Percentiles rank a stretch among this genome's conserved stretches.
Evolutionary conservation across 306 rosid genomes (phyloP).

Genomic region (Biancaea sappan): DNA sequence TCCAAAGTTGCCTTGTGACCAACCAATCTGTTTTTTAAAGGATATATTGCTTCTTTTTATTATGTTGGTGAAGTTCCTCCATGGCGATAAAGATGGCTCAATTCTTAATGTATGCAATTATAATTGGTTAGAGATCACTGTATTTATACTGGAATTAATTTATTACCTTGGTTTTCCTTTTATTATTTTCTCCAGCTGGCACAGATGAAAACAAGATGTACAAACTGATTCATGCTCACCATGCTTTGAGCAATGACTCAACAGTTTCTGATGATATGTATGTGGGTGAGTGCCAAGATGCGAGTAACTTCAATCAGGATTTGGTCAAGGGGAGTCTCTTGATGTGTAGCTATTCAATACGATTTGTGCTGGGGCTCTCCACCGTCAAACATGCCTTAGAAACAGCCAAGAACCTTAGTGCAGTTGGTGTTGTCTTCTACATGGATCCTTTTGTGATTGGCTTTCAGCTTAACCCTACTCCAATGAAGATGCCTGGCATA

Average conservation of each 20-base stretch:
- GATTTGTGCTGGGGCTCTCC: constrained; percentile 89
- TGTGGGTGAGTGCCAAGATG: constrained; percentile 91
- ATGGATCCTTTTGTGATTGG: constrained; percentile 92
- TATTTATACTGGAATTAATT: constrained; percentile 18
- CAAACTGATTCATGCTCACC: constrained; percentile 64
- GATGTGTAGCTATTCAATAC: constrained; percentile 96
- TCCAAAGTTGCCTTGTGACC: no score
- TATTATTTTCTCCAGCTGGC: constrained; percentile 61
- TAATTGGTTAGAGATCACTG: constrained; percentile 3
- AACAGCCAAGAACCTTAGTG: constrained; percentile 81
- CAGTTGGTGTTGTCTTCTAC: constrained; percentile 85
- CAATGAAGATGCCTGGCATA: constrained; percentile 81
- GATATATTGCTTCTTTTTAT: constrained; percentile 8
- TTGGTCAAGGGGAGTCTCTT: constrained; percentile 75
- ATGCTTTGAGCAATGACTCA: constrained; percentile 73
- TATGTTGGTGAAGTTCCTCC: background rate
- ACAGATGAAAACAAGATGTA: constrained; percentile 54
- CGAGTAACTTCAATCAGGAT: constrained; percentile 56
- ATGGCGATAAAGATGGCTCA: background rate
- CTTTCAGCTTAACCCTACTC: constrained; percentile 89
- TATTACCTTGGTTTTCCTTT: constrained; percentile 15
- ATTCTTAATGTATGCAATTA: constrained; percentile 25
- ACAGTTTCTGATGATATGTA: constrained; percentile 62
- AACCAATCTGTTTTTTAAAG: constrained; percentile 7
- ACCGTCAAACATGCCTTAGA: constrained; percentile 69